Evolutionary conservation across 768 basidiomycete genomes (phyloP).

Genomic region (Suillus paluster): DNA sequence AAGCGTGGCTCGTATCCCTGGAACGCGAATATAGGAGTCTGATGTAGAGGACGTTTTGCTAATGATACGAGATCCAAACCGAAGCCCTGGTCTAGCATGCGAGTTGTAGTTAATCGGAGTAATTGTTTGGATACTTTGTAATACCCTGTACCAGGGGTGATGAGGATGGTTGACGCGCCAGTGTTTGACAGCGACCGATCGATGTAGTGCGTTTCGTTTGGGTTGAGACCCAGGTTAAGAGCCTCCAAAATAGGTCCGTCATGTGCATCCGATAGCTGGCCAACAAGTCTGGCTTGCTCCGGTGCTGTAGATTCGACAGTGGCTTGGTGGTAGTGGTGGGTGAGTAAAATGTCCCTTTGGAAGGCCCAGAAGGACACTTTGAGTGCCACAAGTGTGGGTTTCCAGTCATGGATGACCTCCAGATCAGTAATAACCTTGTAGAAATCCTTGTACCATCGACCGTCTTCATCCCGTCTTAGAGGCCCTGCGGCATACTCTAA

Average conservation of each 20-base stretch:
- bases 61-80: conserved; percentile 87
- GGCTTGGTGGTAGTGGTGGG: conserved; percentile 85
- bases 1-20: conserved; percentile 62
- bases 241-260: conserved; percentile 97
- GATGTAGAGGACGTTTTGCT: conserved; percentile 90
- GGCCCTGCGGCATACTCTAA: conserved; percentile 84
- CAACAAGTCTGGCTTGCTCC: conserved; percentile 70
- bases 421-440: conserved; percentile 95
- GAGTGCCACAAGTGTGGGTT: conserved; percentile 80
- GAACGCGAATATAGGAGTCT: conserved; percentile 93
- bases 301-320: conserved; percentile 48
- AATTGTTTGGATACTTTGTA: conserved; percentile 92
- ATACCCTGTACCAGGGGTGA: conserved; percentile 94
- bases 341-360: conserved; percentile 88
- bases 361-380: conserved; percentile 92
- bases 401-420: conserved; percentile 88
- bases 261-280: conserved; percentile 82
- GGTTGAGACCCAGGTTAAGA: conserved; percentile 89
- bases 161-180: conserved; percentile 78
- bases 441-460: conserved; percentile 91
- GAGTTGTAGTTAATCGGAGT: conserved; percentile 87
- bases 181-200: conserved; percentile 93
- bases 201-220: conserved; percentile 92
- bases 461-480: conserved; percentile 73
- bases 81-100: conserved; percentile 94